These are phyloP conservation scores for Penicillium fimorum DNA, from an alignment of 495 filamentous ascomycete species.

Conservation along the genomic window DNA sequence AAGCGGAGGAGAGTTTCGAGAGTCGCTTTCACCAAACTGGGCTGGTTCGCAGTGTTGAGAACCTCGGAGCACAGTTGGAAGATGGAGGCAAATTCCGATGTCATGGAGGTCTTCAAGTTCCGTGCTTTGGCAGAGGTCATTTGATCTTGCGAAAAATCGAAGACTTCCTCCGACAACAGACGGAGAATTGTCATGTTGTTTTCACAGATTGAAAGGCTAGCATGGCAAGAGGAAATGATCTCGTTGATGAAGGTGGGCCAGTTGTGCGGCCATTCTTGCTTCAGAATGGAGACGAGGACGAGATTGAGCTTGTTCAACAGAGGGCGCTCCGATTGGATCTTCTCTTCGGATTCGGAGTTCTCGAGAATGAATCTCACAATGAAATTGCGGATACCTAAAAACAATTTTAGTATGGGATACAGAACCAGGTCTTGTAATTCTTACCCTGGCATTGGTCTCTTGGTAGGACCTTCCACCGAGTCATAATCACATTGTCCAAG, in stretches of 20 bases:
- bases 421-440: neutral
- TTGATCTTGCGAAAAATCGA: conserved; percentile 97
- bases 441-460: conserved; percentile 90
- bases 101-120: conserved; percentile 97
- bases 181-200: conserved; percentile 99
- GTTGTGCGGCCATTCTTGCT: conserved; percentile 99
- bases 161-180: conserved; percentile 94
- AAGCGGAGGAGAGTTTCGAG: conserved; percentile 93
- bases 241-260: conserved; percentile 99
- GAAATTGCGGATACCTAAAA: conserved; percentile 91
- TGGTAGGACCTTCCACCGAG: conserved; percentile 95
- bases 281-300: conserved; percentile 93
- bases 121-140: conserved; percentile 97
- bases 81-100: conserved; percentile 93
- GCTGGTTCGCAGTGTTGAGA: conserved; percentile 80
- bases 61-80: conserved; percentile 96
- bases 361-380: conserved; percentile 97
- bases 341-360: conserved; percentile 83
- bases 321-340: conserved; percentile 72
- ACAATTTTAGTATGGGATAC: neutral
- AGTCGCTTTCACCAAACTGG: conserved; percentile 87
- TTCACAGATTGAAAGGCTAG: conserved; percentile 93
- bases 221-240: conserved; percentile 93
- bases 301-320: conserved; percentile 97
- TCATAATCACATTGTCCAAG: conserved; percentile 97